phyloP scores from a whole-genome alignment of 2,329 filamentous ascomycete genomes.

The Diaporthe vaccinii region DNA sequence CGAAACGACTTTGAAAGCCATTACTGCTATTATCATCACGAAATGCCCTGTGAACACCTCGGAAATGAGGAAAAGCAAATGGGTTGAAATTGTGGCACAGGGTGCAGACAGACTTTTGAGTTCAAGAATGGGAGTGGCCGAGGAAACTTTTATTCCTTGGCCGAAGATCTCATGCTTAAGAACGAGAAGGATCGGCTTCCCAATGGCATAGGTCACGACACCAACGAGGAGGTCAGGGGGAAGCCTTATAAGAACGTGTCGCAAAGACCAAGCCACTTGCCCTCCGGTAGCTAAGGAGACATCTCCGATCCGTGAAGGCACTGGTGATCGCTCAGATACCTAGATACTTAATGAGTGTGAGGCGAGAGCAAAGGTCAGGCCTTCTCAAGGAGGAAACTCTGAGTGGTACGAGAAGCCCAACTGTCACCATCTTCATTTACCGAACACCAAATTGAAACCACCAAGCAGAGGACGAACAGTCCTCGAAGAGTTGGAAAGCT shows the following conservation, averaged over 20 bases:
- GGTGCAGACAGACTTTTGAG: background rate
- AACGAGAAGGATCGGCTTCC: background rate
- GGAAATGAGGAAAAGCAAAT: too few relatives aligned
- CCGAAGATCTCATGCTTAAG: too few relatives aligned
- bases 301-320: background rate
- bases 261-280: background rate
- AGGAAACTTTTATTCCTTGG: background rate
- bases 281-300: background rate
- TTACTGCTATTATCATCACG: background rate
- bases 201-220: too few relatives aligned
- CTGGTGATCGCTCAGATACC: background rate
- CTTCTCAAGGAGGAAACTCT: background rate
- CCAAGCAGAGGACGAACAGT: background rate
- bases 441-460: background rate
- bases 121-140: too few relatives aligned
- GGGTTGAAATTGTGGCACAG: background rate
- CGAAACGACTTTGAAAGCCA: background rate
- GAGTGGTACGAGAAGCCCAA: background rate
- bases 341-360: background rate
- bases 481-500: background rate
- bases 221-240: background rate
- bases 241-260: constrained; percentile 3
- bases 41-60: background rate
- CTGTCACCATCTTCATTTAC: too few relatives aligned
- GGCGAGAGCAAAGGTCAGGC: background rate